Evolutionary conservation across 2,329 filamentous ascomycete species (phyloP), one percentile per base, ranked within the genome.

Genomic region (Pseudopyrenochaeta lycopersici): DNA sequence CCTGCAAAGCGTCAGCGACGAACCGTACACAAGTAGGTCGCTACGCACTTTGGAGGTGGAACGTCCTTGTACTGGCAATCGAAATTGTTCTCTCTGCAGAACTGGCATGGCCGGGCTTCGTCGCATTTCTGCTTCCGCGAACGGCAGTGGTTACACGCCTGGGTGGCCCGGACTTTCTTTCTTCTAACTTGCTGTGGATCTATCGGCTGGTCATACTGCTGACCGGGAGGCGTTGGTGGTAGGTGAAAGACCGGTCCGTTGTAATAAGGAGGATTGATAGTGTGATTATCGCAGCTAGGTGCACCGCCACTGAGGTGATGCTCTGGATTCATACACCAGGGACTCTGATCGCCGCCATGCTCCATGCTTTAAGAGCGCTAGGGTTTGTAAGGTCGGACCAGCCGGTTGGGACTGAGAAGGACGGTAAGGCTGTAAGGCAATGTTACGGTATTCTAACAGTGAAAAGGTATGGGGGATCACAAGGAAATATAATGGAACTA

Each of bases 1-100:
- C 49, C 73, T 74, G 52, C 42, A 40, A 41, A 54, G 15, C 56
- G 70, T 70, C 54, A 71, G 63, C 46, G 20, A 38, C 7, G 21
- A 14, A 49, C 20, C 21, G 46, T 36, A 43, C 20, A 31, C 36
- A 39, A 17, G 30, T 12, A 29, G 18, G 17, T 10, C 31, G 36
- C 20, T 23, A 40, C 89, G 74, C 82, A 96, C 91, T 96, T 94
- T 71, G 96, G 95, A 14, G 92, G 92, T 20, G 92, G 90, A 5
- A 95, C 90, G 70, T 97, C 93, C 62, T 93, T 88, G 75, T 97
- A 98, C 75, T 91, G 88, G 79, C 95, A 99, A 47, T 88, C 84
- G 29, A 92, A 83, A 61, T 85, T 88, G 72, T 96, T 96, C 64
- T 98, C 93, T 66, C 89, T 90, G 74, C 95, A 99, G 67, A 88